A percentile compares a stretch with the other conserved stretches of the same genome.
Conservation (phyloP, 306 rosid genomes). For the Quercus aquifolioides region DNA sequence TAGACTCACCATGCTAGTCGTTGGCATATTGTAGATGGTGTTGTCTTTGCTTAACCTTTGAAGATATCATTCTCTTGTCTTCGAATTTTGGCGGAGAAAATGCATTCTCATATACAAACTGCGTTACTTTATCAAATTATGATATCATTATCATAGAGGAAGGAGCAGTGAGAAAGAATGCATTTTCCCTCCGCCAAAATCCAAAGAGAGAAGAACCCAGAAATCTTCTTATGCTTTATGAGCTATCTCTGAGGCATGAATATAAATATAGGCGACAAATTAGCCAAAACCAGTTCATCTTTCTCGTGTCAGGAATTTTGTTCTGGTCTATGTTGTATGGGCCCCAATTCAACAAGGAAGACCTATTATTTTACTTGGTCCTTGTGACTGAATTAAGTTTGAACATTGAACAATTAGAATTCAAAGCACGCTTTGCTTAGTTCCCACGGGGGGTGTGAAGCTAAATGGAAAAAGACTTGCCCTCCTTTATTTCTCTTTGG, state of each 20-base stretch:
- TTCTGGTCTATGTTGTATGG: not conserved
- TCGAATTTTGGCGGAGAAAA: not conserved
- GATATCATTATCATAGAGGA: not conserved
- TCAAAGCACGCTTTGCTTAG: not conserved
- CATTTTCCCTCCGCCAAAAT: conserved; percentile 1
- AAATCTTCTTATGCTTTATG: not conserved
- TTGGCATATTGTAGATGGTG: not conserved
- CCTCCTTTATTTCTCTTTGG: not conserved
- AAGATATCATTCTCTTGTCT: not conserved
- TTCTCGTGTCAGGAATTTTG: no score
- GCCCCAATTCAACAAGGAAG: not conserved
- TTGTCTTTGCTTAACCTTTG: not conserved
- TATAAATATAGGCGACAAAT: not conserved
- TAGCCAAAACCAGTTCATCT: not conserved
- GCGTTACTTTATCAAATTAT: not conserved
- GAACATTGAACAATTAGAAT: not conserved
- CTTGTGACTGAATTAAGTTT: not conserved
- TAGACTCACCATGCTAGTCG: no score
- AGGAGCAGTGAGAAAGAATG: not conserved
- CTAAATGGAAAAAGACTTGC: not conserved
- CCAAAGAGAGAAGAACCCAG: not conserved
- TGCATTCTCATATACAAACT: not conserved
- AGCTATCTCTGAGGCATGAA: not conserved
- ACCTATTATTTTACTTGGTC: not conserved
- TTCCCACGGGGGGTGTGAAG: not conserved